These are phyloP conservation scores for Dendrobium catenatum DNA, from an alignment of 106 monocot genomes.

Conservation along the genomic window DNA sequence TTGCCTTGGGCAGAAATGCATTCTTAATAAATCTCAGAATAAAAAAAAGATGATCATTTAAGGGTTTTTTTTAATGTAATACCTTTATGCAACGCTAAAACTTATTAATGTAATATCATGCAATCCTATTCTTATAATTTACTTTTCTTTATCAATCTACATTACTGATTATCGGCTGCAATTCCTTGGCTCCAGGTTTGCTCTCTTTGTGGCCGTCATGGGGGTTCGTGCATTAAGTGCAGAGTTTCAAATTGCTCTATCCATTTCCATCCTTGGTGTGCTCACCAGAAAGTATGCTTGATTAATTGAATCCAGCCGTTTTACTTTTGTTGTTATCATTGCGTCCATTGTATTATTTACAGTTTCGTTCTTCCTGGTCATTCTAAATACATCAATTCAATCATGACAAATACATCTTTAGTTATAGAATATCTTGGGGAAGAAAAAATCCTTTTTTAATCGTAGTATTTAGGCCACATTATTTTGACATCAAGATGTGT, in stretches of 20 bases:
- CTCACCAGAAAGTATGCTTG: slow-evolving; percentile 65
- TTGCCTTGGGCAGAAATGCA: background rate
- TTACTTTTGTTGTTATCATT: background rate
- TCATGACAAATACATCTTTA: no score
- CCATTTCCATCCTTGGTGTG: slow-evolving; percentile 95
- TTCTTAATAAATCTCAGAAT: background rate
- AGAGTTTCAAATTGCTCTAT: slow-evolving; percentile 53
- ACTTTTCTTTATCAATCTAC: no score
- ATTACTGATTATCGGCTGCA: background rate
- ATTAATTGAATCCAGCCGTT: background rate
- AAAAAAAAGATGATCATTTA: background rate
- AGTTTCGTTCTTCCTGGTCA: no score
- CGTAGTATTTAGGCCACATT: no score
- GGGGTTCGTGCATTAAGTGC: slow-evolving; percentile 70
- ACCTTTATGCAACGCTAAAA: background rate
- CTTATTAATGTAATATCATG: no score
- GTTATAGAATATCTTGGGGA: no score
- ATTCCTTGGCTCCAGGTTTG: slow-evolving; percentile 31
- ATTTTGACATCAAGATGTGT: no score
- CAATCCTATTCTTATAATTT: no score
- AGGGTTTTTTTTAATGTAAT: background rate
- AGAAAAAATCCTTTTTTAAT: no score
- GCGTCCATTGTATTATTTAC: background rate
- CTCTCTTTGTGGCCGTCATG: slow-evolving; percentile 48
- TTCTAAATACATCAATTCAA: no score